Evolutionary conservation across 2,329 filamentous ascomycete species (phyloP).

Genomic region (Penicillium sp.): DNA sequence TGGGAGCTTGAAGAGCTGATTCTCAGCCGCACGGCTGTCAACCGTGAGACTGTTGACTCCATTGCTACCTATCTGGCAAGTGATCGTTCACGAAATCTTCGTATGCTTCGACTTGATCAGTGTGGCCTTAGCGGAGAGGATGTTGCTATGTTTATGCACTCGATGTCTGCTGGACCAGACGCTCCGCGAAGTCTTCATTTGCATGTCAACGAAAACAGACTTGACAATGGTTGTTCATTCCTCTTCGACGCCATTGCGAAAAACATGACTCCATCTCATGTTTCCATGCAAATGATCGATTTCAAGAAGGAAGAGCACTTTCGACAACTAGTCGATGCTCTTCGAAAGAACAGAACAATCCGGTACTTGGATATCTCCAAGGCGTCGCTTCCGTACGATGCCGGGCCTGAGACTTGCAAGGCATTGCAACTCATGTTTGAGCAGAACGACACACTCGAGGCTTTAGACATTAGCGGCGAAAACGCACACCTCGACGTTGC

Average conservation of each 20-base stretch:
- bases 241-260: slow-evolving; percentile 48
- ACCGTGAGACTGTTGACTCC: slow-evolving; percentile 64
- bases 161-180: slow-evolving; percentile 56
- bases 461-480: slow-evolving; percentile 70
- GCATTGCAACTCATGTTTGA: slow-evolving; percentile 65
- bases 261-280: slow-evolving; percentile 60
- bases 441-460: slow-evolving; percentile 65
- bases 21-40: slow-evolving; percentile 63
- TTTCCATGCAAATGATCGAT: slow-evolving; percentile 69
- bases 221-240: slow-evolving; percentile 44
- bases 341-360: slow-evolving; percentile 64
- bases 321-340: slow-evolving; percentile 60
- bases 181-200: slow-evolving; percentile 61
- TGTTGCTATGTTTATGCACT: slow-evolving; percentile 64
- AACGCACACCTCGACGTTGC: slow-evolving; percentile 70
- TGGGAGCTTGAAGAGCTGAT: slow-evolving; percentile 68
- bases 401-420: slow-evolving; percentile 65
- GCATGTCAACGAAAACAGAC: slow-evolving; percentile 63
- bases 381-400: slow-evolving; percentile 68
- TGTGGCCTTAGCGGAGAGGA: slow-evolving; percentile 66
- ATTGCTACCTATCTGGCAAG: slow-evolving; percentile 65
- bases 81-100: slow-evolving; percentile 60
- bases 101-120: slow-evolving; percentile 64
- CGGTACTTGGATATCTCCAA: slow-evolving; percentile 68
- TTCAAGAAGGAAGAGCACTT: slow-evolving; percentile 67